Conservation (phyloP, 1,139 yeast genomes). For the Candida pseudoviswanathii region DNA sequence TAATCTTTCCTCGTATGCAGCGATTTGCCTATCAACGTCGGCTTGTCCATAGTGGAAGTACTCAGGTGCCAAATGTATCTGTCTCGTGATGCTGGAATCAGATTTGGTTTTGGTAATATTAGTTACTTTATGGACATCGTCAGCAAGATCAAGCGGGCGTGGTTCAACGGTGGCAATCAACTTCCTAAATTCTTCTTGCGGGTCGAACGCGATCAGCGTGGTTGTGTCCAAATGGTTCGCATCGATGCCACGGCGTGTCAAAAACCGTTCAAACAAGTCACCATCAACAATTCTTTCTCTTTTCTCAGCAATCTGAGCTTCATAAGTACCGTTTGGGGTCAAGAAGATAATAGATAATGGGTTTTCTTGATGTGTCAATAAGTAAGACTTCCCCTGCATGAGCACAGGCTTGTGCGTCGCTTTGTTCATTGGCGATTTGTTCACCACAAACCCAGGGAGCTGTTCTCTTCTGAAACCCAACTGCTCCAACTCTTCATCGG, state of each 20-base stretch:
- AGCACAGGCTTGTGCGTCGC: conserved; percentile 34
- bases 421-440: conserved; percentile 30
- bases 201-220: conserved; percentile 16
- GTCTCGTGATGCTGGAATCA: conserved; percentile 22
- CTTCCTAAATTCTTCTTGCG: conserved; percentile 18
- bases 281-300: conserved; percentile 28
- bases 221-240: conserved; percentile 18
- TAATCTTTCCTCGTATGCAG: conserved; percentile 28
- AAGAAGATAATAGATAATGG: conserved; percentile 34
- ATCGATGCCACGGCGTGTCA: conserved; percentile 23
- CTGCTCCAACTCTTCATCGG: conserved; percentile 16
- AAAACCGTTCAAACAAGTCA: conserved; percentile 27
- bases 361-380: conserved; percentile 37
- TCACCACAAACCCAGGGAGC: conserved; percentile 49
- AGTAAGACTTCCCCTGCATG: conserved; percentile 47
- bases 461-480: conserved; percentile 17
- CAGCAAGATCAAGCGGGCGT: conserved; percentile 21
- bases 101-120: conserved; percentile 18
- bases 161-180: conserved; percentile 18
- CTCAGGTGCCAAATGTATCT: conserved; percentile 21
- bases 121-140: conserved; percentile 23
- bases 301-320: conserved; percentile 21
- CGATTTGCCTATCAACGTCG: conserved; percentile 27
- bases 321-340: conserved; percentile 31
- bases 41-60: conserved; percentile 26